A percentile compares a stretch with the other conserved stretches of the same genome.
These are phyloP conservation scores for Starmera quercuum DNA, from an alignment of 805 yeast species.

Conservation along the genomic window DNA sequence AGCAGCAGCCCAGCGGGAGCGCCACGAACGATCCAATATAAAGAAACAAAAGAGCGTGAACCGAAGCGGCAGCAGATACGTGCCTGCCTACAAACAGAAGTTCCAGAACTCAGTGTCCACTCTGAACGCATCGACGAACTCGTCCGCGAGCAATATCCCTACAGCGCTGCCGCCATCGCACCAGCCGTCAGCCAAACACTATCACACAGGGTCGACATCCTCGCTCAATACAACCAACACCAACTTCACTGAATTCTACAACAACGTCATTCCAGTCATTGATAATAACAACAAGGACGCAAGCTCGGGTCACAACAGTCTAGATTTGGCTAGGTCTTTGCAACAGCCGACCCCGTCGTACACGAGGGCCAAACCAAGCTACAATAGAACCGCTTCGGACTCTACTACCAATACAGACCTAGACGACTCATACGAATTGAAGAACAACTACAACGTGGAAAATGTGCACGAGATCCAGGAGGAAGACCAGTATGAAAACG, in stretches of 20 bases:
- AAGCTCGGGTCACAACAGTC: slow-evolving; percentile 5
- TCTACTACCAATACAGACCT: slow-evolving; percentile 2
- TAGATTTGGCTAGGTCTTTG: slow-evolving; percentile 17
- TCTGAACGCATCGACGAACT: slow-evolving; percentile 12
- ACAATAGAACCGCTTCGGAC: slow-evolving; percentile 8
- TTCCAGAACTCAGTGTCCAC: slow-evolving; percentile 19
- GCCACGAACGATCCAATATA: slow-evolving; percentile 6
- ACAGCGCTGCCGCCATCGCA: slow-evolving; percentile 10
- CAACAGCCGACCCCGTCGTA: slow-evolving; percentile 19
- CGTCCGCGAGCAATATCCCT: slow-evolving; percentile 13
- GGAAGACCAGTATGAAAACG: slow-evolving; percentile 38
- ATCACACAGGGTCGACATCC: slow-evolving; percentile 12
- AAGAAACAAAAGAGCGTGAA: slow-evolving; percentile 1
- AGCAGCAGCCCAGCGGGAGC: slow-evolving; percentile 1
- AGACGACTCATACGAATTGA: slow-evolving; percentile 20
- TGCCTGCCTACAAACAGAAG: slow-evolving; percentile 31
- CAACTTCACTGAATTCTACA: slow-evolving; percentile 19
- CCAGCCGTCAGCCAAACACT: slow-evolving; percentile 8
- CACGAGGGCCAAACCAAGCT: slow-evolving; percentile 9
- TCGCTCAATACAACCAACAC: slow-evolving; percentile 18
- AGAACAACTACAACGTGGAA: slow-evolving; percentile 24
- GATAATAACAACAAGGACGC: slow-evolving; percentile 17
- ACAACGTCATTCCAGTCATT: slow-evolving; percentile 15
- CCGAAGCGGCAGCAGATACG: slow-evolving; percentile 13
- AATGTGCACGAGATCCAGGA: slow-evolving; percentile 28